Percentiles rank a stretch among this genome's conserved stretches.
phyloP scores from a whole-genome alignment of 2,329 filamentous ascomycete species.

The Shiraia sp. region DNA sequence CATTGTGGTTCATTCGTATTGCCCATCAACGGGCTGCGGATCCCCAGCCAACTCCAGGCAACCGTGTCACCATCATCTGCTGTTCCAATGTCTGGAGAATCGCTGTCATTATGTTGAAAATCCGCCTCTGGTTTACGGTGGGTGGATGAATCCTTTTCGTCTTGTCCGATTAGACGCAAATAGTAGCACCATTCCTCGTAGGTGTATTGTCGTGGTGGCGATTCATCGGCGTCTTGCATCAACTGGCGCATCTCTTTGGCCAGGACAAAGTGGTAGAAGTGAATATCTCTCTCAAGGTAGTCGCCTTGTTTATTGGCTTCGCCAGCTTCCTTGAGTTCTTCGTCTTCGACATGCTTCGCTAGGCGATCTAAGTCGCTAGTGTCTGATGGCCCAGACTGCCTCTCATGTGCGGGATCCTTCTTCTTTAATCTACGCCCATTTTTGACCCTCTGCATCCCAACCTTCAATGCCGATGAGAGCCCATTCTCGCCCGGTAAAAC shows the following conservation, averaged over 20 bases:
- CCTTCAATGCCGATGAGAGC: constrained; percentile 39
- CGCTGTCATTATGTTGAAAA: constrained; percentile 19
- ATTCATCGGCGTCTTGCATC: constrained; percentile 47
- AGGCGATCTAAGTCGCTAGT: constrained; percentile 35
- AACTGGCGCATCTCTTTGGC: constrained; percentile 50
- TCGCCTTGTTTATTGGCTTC: constrained; percentile 50
- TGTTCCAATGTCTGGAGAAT: constrained; percentile 35
- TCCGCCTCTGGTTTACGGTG: constrained; percentile 39
- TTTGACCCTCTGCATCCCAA: constrained; percentile 28
- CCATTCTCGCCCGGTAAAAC: constrained; percentile 56
- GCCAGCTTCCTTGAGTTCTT: constrained; percentile 48
- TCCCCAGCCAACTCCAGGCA: constrained; percentile 78
- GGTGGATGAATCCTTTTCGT: constrained; percentile 44
- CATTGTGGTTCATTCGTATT: constrained; percentile 71
- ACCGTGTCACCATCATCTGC: constrained; percentile 49
- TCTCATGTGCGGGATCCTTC: constrained; percentile 12
- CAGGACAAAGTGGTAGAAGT: constrained; percentile 56
- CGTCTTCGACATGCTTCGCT: constrained; percentile 45
- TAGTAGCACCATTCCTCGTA: constrained; percentile 48
- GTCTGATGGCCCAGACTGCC: constrained; percentile 10
- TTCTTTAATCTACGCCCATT: constrained; percentile 24
- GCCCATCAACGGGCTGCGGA: constrained; percentile 70
- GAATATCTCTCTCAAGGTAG: constrained; percentile 50
- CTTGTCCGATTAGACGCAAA: constrained; percentile 42
- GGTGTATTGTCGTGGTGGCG: constrained; percentile 45